phyloP scores from a whole-genome alignment of 148 eudicot genomes.

The Vaccinium myrtillus region DNA sequence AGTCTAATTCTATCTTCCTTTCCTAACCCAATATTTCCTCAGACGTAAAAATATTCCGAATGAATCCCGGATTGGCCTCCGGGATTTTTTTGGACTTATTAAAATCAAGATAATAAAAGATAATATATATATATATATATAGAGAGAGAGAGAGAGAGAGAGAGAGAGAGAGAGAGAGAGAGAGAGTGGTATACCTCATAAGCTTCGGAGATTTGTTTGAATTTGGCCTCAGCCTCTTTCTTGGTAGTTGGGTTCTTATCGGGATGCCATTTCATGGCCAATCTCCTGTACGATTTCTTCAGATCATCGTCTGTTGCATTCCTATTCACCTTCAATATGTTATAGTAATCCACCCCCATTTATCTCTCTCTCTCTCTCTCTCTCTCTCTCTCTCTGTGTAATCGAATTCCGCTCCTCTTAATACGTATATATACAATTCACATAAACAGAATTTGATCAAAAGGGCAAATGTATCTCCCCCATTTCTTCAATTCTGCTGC shows the following conservation, averaged over 20 bases:
- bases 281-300: slow-evolving; percentile 62
- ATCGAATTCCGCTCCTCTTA: slow-evolving; percentile 17
- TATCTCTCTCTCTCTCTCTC: no score
- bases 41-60: no score
- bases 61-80: no score
- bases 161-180: no score
- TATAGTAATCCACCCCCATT: slow-evolving; percentile 65
- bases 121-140: no score
- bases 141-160: no score
- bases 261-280: slow-evolving; percentile 82
- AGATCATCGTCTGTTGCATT: slow-evolving; percentile 62
- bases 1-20: no score
- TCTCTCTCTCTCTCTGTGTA: no score
- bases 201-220: slow-evolving; percentile 79
- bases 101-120: no score
- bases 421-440: not conserved
- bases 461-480: not conserved
- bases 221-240: slow-evolving; percentile 73
- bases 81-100: no score
- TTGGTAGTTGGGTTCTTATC: slow-evolving; percentile 74
- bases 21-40: no score
- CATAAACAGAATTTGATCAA: not conserved
- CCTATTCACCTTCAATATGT: slow-evolving; percentile 52
- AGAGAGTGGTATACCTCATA: slow-evolving; percentile 47
- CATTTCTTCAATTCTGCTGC: not conserved